phyloP scores from a whole-genome alignment of 352 stramenopile species.

The Halophytophthora batemanensis region DNA sequence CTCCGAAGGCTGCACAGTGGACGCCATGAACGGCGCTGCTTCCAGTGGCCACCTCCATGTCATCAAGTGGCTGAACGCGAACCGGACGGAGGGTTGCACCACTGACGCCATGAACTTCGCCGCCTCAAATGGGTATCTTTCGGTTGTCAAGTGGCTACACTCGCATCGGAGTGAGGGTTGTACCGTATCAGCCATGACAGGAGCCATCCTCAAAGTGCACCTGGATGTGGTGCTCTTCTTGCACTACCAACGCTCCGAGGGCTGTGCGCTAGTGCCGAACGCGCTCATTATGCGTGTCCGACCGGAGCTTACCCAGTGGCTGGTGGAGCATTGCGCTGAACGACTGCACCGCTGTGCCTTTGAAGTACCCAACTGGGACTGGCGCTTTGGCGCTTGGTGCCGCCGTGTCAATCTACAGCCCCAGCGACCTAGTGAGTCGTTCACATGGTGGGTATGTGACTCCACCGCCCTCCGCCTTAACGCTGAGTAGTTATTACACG shows the following conservation, averaged over 20 bases:
- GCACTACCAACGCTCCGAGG: not conserved
- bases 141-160: conserved; percentile 18
- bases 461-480: not conserved
- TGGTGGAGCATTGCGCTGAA: conserved; percentile 8
- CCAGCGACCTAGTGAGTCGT: conserved; percentile 3
- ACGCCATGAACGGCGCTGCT: conserved; percentile 14
- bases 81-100: conserved; percentile 10
- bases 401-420: conserved; percentile 8
- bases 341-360: conserved; percentile 10
- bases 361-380: conserved; percentile 17
- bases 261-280: not conserved
- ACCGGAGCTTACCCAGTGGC: conserved; percentile 14
- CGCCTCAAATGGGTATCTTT: conserved; percentile 4
- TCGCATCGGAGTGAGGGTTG: conserved; percentile 6
- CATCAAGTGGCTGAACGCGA: conserved; percentile 13
- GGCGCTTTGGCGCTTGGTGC: conserved; percentile 24
- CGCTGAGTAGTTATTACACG: not conserved
- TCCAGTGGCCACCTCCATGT: conserved; percentile 8
- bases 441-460: conserved; percentile 14
- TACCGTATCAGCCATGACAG: conserved; percentile 6
- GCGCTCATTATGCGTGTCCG: conserved; percentile 5
- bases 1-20: conserved; percentile 4
- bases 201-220: not conserved
- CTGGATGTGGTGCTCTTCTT: conserved; percentile 1
- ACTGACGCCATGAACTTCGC: conserved; percentile 6